Evolutionary conservation across 2,329 filamentous ascomycete species (phyloP), one percentile per base, ranked within the genome.

Genomic region (Exserohilum turcica): DNA sequence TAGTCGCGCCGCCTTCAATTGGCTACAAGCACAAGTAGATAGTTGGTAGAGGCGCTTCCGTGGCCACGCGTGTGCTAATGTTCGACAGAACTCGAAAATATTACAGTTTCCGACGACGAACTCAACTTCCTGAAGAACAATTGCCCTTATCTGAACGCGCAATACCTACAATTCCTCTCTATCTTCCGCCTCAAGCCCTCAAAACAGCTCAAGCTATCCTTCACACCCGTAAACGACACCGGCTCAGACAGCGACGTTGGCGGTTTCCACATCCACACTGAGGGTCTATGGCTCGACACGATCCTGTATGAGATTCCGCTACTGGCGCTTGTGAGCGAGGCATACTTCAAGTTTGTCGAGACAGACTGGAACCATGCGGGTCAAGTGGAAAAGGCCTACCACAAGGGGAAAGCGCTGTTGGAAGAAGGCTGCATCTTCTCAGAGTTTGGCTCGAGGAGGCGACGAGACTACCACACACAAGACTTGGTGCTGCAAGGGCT

Each of bases 231-330:
- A 0, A 64, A 75, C 4, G 79, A 90, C 63, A 86, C 84, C 0
- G 85, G 84, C 18, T 79, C 84, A 2, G 88, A 89, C 54, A 86
- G 88, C 52, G 71, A 76, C 32, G 65, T 88, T 37, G 94, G 94
- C 37, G 88, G 92, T 54, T 78, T 97, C 43, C 80, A 88, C 63
- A 86, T 97, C 59, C 79, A 85, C 35, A 88, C 95, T 59, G 86
- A 86, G 64, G 94, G 94, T 8, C 80, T 86, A 48, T 99, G 94
- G 94, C 84, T 91, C 7, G 92, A 97, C 63, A 97, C 94, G 0
- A 99, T 99, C 52, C 84, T 99, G 19, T 99, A 99, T 77, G 94
- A 99, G 77, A 97, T 99, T 52, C 94, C 94, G 0, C 82, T 99
- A 18, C 82, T 99, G 16, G 92, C 95, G 2, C 77, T 99, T 60